Evolutionary conservation across 2,329 filamentous ascomycete species (phyloP), one percentile per base, ranked within the genome.

Genomic region (Botryotinia calthae): DNA sequence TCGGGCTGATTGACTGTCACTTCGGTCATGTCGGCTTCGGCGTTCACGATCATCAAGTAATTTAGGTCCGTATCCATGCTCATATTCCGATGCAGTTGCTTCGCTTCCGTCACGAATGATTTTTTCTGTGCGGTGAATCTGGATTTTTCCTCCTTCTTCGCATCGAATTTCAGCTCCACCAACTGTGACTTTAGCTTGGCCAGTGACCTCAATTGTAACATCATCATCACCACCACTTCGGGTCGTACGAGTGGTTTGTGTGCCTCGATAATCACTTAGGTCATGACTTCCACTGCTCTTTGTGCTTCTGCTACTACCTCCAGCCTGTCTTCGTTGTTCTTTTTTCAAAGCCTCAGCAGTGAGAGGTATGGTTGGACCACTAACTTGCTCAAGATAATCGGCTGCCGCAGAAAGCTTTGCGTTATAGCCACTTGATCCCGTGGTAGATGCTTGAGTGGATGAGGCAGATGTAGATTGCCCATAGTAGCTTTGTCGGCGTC

Each of bases 241-340:
- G 6, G 88, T 91, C 16, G 89, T 88, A 58, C 87, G 85, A 20
- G 89, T 90, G 0, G 88, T 89, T 42, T 87, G 87, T 71, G 88
- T 90, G 75, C 87, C 86, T 76, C 85, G 86, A 80, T 86, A 89
- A 72, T 90, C 89, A 80, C 88, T 90, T 73, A 90, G 88, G 76
- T 90, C 89, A 61, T 84, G 88, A 79, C 89, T 90, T 34, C 85
- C 75, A 85, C 89, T 83, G 86, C 90, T 75, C 85, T 85, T 70
- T 85, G 90, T 56, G 86, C 89, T 82, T 85, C 88, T 10, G 82
- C 84, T 73, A 83, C 84, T 75, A 82, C 84, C 71, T 78, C 80
- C 77, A 54, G 64, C 84, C 37, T 82, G 81, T 76, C 69, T 62
- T 84, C 86, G 78, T 84, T 87, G 75, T 84, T 85, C 77, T 64